phyloP scores from a whole-genome alignment of 257 asterid species.

The Cinchona pubescens region DNA sequence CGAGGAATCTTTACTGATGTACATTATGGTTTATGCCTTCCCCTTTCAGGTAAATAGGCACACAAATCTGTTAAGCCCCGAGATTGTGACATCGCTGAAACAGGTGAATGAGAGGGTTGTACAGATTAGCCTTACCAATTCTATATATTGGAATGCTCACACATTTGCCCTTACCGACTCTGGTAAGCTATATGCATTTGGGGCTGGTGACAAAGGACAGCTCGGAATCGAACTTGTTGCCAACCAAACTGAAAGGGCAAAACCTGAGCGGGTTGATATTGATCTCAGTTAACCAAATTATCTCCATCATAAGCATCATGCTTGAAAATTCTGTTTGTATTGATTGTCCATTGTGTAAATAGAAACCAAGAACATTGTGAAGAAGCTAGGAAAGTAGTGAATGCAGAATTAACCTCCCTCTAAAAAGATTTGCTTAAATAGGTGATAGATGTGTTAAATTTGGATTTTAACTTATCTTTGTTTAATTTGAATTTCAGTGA shows the following conservation, averaged over 20 bases:
- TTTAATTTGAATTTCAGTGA: conserved; percentile 12
- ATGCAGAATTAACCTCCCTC: conserved; percentile 30
- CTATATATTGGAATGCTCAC: conserved; percentile 95
- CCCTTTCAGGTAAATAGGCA: conserved; percentile 58
- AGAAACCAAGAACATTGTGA: conserved; percentile 33
- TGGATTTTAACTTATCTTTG: conserved; percentile 11
- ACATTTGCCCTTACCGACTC: conserved; percentile 92
- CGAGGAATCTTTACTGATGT: not conserved
- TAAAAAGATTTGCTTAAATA: conserved; percentile 25
- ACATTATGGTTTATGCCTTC: not conserved
- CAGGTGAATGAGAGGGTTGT: conserved; percentile 78
- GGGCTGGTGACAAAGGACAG: conserved; percentile 97
- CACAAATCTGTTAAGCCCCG: conserved; percentile 66
- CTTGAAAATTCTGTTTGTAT: conserved; percentile 18
- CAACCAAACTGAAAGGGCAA: conserved; percentile 72
- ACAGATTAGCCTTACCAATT: conserved; percentile 91
- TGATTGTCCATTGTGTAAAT: conserved; percentile 35
- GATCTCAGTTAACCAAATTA: conserved; percentile 53
- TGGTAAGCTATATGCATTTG: conserved; percentile 85
- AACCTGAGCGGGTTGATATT: conserved; percentile 68
- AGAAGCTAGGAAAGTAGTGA: conserved; percentile 30
- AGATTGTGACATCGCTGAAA: conserved; percentile 73
- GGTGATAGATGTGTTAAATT: conserved; percentile 23
- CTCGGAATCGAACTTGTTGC: conserved; percentile 71
- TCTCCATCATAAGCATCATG: not conserved